A percentile compares a stretch with the other conserved stretches of the same genome.
Conservation (phyloP, 768 basidiomycete species). For the Suillus subalutaceus region DNA sequence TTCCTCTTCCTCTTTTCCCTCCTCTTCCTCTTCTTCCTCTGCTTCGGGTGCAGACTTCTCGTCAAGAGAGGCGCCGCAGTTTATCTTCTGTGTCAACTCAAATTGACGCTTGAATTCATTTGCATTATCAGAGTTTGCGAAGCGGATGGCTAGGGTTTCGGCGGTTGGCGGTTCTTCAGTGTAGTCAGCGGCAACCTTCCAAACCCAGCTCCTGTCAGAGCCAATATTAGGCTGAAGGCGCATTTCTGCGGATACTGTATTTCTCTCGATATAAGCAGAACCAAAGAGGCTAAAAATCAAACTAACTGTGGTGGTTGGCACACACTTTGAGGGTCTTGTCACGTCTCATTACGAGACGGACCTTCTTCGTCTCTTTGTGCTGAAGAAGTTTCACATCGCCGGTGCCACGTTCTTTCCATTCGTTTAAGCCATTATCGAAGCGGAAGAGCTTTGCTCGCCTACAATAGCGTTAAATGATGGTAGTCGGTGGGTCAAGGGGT, state of each 20-base stretch:
- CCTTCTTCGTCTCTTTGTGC: slow-evolving; percentile 88
- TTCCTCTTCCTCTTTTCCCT: slow-evolving; percentile 27
- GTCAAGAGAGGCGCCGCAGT: slow-evolving; percentile 38
- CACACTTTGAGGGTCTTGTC: slow-evolving; percentile 99
- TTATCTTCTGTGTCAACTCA: slow-evolving; percentile 79
- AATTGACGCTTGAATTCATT: slow-evolving; percentile 87
- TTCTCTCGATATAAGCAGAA: slow-evolving; percentile 13
- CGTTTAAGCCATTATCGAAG: slow-evolving; percentile 73
- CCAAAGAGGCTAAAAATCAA: not conserved
- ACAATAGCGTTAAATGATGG: slow-evolving; percentile 26
- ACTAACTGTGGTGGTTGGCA: slow-evolving; percentile 92
- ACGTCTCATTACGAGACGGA: slow-evolving; percentile 97
- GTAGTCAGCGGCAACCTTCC: slow-evolving; percentile 95
- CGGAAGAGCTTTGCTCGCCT: slow-evolving; percentile 99
- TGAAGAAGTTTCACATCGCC: slow-evolving; percentile 92
- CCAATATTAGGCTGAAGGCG: slow-evolving; percentile 96
- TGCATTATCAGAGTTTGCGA: slow-evolving; percentile 95
- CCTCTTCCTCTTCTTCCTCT: slow-evolving; percentile 27
- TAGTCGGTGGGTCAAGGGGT: slow-evolving; percentile 11
- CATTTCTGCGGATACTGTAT: slow-evolving; percentile 85
- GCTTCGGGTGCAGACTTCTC: slow-evolving; percentile 22
- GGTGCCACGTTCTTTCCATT: slow-evolving; percentile 99
- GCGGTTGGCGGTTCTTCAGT: slow-evolving; percentile 87
- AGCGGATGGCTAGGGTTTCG: slow-evolving; percentile 97
- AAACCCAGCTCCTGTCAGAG: slow-evolving; percentile 99